phyloP scores from a whole-genome alignment of 768 basidiomycete species.

The Austroboletus eburneus region DNA sequence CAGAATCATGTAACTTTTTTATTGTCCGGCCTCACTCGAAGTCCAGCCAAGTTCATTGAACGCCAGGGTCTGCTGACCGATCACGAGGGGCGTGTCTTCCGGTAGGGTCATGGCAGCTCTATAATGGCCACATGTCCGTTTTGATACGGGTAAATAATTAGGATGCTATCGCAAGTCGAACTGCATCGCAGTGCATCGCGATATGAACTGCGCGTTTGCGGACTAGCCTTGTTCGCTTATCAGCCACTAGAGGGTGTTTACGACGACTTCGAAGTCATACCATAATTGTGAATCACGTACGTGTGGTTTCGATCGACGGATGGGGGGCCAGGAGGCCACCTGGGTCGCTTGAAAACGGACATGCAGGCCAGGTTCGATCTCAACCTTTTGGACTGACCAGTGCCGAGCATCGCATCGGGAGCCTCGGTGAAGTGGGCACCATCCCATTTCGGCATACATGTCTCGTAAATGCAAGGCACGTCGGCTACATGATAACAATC shows the following conservation, averaged over 20 bases:
- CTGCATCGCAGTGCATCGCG: background rate
- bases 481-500: background rate
- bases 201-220: background rate
- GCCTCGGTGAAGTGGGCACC: no score
- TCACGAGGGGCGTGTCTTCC: background rate
- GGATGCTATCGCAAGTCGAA: background rate
- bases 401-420: no score
- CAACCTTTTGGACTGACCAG: no score
- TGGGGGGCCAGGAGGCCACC: background rate
- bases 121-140: background rate
- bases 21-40: background rate
- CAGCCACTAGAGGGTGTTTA: constrained; percentile 9
- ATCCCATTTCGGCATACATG: background rate
- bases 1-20: background rate
- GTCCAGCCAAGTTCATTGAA: no score
- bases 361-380: no score
- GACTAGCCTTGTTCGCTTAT: background rate
- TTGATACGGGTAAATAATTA: background rate
- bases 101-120: constrained; percentile 5
- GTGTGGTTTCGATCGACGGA: background rate
- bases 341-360: background rate
- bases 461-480: background rate
- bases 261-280: constrained; percentile 1
- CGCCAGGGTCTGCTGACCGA: constrained; percentile 11
- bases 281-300: background rate